Evolutionary conservation across 768 basidiomycete genomes (phyloP).

Genomic region (Termitomyces sp.): DNA sequence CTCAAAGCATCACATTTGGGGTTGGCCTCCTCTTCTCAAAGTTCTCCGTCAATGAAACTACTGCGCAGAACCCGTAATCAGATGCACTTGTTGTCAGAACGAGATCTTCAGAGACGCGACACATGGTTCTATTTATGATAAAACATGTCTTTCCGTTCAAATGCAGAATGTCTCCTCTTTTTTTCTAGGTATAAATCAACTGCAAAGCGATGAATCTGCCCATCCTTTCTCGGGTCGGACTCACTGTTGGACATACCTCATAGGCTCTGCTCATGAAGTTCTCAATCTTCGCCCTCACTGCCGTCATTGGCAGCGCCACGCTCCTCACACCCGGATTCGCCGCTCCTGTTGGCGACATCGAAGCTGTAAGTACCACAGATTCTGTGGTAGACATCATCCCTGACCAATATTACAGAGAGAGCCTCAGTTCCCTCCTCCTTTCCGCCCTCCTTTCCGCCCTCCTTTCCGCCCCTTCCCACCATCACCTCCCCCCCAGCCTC

Average conservation of each 20-base stretch:
- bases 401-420: background rate
- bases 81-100: background rate
- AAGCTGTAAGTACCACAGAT: background rate
- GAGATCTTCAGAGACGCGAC: background rate
- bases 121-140: background rate
- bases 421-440: background rate
- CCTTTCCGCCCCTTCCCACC: background rate
- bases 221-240: no score
- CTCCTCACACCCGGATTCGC: background rate
- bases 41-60: background rate
- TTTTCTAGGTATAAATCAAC: background rate
- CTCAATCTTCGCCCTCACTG: background rate
- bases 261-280: background rate
- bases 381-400: background rate
- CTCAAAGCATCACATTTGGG: no score
- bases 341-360: slow-evolving; percentile 1
- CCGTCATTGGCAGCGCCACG: slow-evolving; percentile 4
- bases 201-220: background rate
- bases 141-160: background rate
- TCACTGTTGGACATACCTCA: no score
- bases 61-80: background rate
- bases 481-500: background rate
- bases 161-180: slow-evolving; percentile 4
- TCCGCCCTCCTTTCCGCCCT: background rate
- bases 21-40: background rate